A percentile compares a stretch with the other conserved stretches of the same genome.
Evolutionary conservation across 208 protist species (phyloP).

Genomic region (Perkinsela sp.): DNA sequence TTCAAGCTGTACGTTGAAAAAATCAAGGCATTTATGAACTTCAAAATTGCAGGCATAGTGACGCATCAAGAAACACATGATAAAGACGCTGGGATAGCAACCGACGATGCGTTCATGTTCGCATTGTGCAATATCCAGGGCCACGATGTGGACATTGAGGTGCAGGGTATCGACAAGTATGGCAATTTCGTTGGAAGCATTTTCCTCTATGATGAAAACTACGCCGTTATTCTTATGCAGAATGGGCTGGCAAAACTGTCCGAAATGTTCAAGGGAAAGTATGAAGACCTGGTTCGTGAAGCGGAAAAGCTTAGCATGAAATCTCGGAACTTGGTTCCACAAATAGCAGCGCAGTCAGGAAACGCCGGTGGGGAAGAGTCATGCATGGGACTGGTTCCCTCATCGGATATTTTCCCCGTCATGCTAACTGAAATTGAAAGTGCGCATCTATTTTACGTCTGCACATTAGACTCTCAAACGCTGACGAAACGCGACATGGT

Average conservation of each 20-base stretch:
- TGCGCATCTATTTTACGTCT: background rate
- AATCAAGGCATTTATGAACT: constrained; percentile 49
- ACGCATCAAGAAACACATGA: constrained; percentile 14
- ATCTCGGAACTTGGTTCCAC: constrained; percentile 25
- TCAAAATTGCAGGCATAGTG: constrained; percentile 45
- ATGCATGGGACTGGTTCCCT: constrained; percentile 1
- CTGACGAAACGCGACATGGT: constrained; percentile 10
- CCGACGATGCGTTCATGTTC: constrained; percentile 36
- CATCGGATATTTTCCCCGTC: constrained; percentile 3
- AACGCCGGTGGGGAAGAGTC: constrained; percentile 1
- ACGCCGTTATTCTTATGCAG: constrained; percentile 23
- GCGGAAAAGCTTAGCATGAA: constrained; percentile 16
- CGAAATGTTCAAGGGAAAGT: constrained; percentile 32
- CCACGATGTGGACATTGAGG: constrained; percentile 40
- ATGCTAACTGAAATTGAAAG: background rate
- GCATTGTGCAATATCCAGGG: constrained; percentile 26
- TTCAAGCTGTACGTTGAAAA: constrained; percentile 52
- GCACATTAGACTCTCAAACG: constrained; percentile 26
- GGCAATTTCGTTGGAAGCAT: constrained; percentile 54
- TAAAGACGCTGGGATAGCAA: constrained; percentile 15
- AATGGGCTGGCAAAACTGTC: constrained; percentile 36
- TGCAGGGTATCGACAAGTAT: constrained; percentile 33
- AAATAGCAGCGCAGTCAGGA: constrained; percentile 15
- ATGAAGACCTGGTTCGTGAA: constrained; percentile 26
- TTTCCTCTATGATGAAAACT: constrained; percentile 18